These are phyloP conservation scores for Meyerozyma sp. DNA, from an alignment of 1,139 yeast genomes.

Conservation along the genomic window DNA sequence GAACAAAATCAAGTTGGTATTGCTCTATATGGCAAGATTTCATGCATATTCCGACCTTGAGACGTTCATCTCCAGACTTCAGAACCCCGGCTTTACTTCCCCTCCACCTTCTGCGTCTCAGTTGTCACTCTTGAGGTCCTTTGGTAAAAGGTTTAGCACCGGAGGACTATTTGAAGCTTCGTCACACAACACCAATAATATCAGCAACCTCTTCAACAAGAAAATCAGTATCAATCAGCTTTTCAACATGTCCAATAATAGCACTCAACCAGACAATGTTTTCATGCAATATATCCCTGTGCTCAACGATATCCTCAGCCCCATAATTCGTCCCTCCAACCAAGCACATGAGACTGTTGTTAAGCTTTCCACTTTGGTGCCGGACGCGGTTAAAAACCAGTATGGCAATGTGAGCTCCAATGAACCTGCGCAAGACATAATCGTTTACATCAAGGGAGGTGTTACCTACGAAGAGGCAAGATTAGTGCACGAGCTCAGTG, in stretches of 20 bases:
- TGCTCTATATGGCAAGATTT: slow-evolving; percentile 70
- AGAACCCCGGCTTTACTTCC: slow-evolving; percentile 21
- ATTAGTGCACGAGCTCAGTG: slow-evolving; percentile 66
- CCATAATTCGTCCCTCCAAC: slow-evolving; percentile 14
- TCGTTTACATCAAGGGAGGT: slow-evolving; percentile 85
- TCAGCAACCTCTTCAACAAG: slow-evolving; percentile 21
- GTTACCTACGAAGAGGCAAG: slow-evolving; percentile 90
- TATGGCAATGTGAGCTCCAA: slow-evolving; percentile 19
- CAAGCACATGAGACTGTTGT: slow-evolving; percentile 6
- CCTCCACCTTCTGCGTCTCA: slow-evolving; percentile 33
- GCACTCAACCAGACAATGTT: slow-evolving; percentile 35
- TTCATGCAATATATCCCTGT: slow-evolving; percentile 74
- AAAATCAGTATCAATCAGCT: slow-evolving; percentile 19
- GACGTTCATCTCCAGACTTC: slow-evolving; percentile 21
- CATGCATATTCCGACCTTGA: slow-evolving; percentile 20
- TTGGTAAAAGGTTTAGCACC: slow-evolving; percentile 17
- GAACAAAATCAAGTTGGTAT: slow-evolving; percentile 47
- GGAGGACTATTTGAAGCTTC: neutral
- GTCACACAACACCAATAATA: slow-evolving; percentile 7
- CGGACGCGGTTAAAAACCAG: slow-evolving; percentile 28
- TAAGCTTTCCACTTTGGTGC: slow-evolving; percentile 34
- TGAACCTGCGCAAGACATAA: slow-evolving; percentile 61
- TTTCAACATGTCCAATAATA: slow-evolving; percentile 17
- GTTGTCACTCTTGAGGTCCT: slow-evolving; percentile 26
- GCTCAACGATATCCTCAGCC: slow-evolving; percentile 40